A percentile compares a stretch with the other conserved stretches of the same genome.
phyloP scores from a whole-genome alignment of 257 asterid genomes.

The Cordia subcordata region DNA sequence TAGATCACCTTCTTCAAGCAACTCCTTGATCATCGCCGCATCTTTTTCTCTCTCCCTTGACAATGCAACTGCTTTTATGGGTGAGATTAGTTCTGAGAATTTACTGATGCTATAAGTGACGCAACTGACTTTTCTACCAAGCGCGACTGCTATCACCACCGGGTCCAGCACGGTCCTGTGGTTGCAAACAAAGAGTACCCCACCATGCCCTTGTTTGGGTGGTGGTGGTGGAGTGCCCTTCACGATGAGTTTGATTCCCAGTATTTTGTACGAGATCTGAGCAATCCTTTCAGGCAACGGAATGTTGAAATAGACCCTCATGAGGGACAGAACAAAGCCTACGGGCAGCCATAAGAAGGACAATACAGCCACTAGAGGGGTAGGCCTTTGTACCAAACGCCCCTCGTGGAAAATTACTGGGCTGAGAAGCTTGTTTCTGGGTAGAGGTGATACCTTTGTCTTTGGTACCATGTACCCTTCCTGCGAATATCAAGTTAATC shows the following conservation, averaged over 20 bases:
- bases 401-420: slow-evolving; percentile 91
- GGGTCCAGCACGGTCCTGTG: slow-evolving; percentile 88
- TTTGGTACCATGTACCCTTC: slow-evolving; percentile 74
- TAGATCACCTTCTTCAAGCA: slow-evolving; percentile 72
- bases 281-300: slow-evolving; percentile 62
- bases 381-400: slow-evolving; percentile 75
- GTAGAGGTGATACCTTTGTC: slow-evolving; percentile 42
- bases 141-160: slow-evolving; percentile 70
- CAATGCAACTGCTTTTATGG: slow-evolving; percentile 79
- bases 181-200: slow-evolving; percentile 82
- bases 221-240: slow-evolving; percentile 89
- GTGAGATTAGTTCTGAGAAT: slow-evolving; percentile 72
- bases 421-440: slow-evolving; percentile 56
- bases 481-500: slow-evolving; percentile 28
- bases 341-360: slow-evolving; percentile 81
- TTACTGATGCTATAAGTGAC: slow-evolving; percentile 84
- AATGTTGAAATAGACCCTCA: slow-evolving; percentile 60
- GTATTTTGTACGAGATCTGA: slow-evolving; percentile 49
- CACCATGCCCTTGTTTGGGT: slow-evolving; percentile 48
- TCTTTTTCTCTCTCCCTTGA: slow-evolving; percentile 79
- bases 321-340: slow-evolving; percentile 49
- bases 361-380: slow-evolving; percentile 57
- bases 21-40: slow-evolving; percentile 53
- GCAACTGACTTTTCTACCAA: slow-evolving; percentile 80
- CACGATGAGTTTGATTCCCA: slow-evolving; percentile 70